Evolutionary conservation across 2,329 filamentous ascomycete genomes (phyloP).

Genomic region (Exutisphaerella laricina): DNA sequence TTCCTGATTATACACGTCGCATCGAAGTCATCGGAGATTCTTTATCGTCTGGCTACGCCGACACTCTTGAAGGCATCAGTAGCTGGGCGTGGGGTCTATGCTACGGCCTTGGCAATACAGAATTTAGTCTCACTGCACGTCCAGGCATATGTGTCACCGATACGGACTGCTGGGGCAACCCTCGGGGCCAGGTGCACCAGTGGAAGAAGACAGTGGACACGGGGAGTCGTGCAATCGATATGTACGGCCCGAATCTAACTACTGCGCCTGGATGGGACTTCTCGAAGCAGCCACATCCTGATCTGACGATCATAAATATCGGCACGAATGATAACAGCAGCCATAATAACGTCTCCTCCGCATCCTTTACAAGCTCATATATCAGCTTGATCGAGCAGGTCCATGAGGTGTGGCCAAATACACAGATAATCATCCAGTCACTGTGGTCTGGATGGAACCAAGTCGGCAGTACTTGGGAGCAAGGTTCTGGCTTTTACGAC

Average conservation of each 20-base stretch:
- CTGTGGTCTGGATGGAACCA: constrained; percentile 52
- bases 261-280: constrained; percentile 35
- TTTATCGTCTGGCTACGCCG: constrained; percentile 52
- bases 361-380: constrained; percentile 38
- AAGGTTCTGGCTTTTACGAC: constrained; percentile 43
- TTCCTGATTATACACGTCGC: constrained; percentile 33
- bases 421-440: constrained; percentile 42
- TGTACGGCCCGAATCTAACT: constrained; percentile 34
- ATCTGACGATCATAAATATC: constrained; percentile 41
- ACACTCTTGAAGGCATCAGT: constrained; percentile 54
- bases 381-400: constrained; percentile 39
- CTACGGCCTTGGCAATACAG: constrained; percentile 53
- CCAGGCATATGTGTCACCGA: constrained; percentile 55
- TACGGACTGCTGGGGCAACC: constrained; percentile 50
- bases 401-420: constrained; percentile 38
- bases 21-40: constrained; percentile 45
- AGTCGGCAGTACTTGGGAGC: constrained; percentile 47
- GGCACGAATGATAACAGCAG: constrained; percentile 46
- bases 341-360: constrained; percentile 39
- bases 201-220: constrained; percentile 56
- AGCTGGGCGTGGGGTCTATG: constrained; percentile 53
- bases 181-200: constrained; percentile 44
- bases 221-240: constrained; percentile 40
- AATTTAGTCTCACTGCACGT: constrained; percentile 54
- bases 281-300: constrained; percentile 22